Evolutionary conservation across 2,329 filamentous ascomycete species (phyloP), one percentile per base, ranked within the genome.

Genomic region (Alternaria sp.): DNA sequence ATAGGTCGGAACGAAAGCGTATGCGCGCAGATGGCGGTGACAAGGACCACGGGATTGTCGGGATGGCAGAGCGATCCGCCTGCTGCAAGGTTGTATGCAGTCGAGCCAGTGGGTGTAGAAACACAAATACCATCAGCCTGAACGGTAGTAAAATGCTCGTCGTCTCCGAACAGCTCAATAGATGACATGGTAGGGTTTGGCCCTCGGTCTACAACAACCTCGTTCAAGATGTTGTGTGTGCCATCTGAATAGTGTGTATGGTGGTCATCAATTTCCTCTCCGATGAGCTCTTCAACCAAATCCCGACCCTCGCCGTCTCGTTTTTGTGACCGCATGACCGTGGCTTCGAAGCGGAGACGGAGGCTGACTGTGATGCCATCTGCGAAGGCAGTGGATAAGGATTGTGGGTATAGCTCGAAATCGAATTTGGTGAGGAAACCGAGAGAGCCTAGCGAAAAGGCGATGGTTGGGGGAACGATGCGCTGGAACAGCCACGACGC

Each of bases 401-500:
- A 96, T 14, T 85, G 80, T 63, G 87, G 83, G 68, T 92, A 93
- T 5, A 91, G 83, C 14, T 89, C 87, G 78, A 94, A 99, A 78
- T 98, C 94, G 76, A 98, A 98, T 75, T 97, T 97, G 27, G 95
- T 98, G 67, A 99, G 82, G 75, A 99, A 99, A 0, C 95, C 95
- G 5, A 99, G 84, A 25, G 94, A 97, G 9, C 95, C 95, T 10
- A 98, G 83, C 1, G 93, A 88, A 78, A 99, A 98, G 63, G 93
- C 94, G 63, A 99, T 83, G 1, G 97, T 93, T 0, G 95, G 95
- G 6, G 95, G 95, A 0, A 98, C 94, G 48, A 98, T 91, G 43
- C 92, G 89, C 81, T 99, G 95, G 77, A 99, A 99, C 1, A 99
- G 84, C 94, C 94, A 98, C 74, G 93, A 97, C 4, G 94, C 92